Percentiles rank a stretch among this genome's conserved stretches.
Conservation (phyloP, 2,329 filamentous ascomycete genomes). For the Microdochium nivale region DNA sequence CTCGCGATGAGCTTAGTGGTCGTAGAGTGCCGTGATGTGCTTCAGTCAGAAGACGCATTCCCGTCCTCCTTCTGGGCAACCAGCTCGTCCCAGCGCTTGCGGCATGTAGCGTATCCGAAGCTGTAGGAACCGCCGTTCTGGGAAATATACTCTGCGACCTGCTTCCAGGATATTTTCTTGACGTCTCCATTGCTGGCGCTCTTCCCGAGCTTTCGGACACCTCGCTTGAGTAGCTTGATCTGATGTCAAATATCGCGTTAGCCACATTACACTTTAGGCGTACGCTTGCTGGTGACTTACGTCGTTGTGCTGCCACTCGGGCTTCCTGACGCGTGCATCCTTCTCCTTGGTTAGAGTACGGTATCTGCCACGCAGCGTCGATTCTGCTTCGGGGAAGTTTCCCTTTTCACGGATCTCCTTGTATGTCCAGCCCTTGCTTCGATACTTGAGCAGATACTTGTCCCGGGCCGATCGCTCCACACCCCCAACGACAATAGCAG, state of each 20-base stretch:
- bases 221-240: constrained; percentile 35
- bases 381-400: constrained; percentile 56
- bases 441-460: constrained; percentile 43
- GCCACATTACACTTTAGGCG: not conserved
- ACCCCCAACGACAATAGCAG: not conserved
- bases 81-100: constrained; percentile 47
- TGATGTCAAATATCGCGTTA: constrained; percentile 12
- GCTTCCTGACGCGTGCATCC: constrained; percentile 54
- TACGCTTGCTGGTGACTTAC: constrained; percentile 37
- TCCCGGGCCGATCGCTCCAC: constrained; percentile 18
- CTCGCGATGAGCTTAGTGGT: too few relatives aligned
- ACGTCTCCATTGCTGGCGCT: constrained; percentile 15
- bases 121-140: constrained; percentile 45
- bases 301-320: constrained; percentile 54
- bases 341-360: constrained; percentile 57
- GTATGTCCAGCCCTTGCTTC: constrained; percentile 52
- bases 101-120: constrained; percentile 51
- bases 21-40: constrained; percentile 1
- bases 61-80: constrained; percentile 12
- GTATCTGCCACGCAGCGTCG: constrained; percentile 62
- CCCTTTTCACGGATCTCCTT: constrained; percentile 50
- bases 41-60: constrained; percentile 1
- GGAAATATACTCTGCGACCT: constrained; percentile 44
- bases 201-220: constrained; percentile 28
- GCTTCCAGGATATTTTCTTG: constrained; percentile 45